These are phyloP conservation scores for Coprinopsis cinerea DNA, from an alignment of 768 basidiomycete genomes.

Conservation along the genomic window DNA sequence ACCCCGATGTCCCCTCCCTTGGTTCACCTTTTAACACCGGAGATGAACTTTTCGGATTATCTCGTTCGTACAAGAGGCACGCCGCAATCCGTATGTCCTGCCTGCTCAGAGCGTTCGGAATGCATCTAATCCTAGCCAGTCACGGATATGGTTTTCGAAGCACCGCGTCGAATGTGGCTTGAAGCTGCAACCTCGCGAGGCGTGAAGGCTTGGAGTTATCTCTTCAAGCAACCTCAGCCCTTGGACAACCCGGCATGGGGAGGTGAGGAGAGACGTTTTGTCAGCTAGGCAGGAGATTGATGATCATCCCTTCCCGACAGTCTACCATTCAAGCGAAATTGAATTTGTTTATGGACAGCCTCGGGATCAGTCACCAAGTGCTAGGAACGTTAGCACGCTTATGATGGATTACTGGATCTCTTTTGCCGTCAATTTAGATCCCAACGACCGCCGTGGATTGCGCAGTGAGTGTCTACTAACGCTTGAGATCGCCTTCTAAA, in stretches of 20 bases:
- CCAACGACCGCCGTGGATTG: slow-evolving; percentile 31
- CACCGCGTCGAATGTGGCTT: slow-evolving; percentile 33
- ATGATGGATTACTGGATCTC: slow-evolving; percentile 42
- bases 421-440: slow-evolving; percentile 31
- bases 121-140: neutral
- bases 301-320: slow-evolving; percentile 13
- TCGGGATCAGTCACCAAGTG: slow-evolving; percentile 17
- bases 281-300: neutral
- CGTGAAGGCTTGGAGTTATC: slow-evolving; percentile 35
- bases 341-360: slow-evolving; percentile 29
- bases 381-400: slow-evolving; percentile 21
- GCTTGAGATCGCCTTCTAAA: neutral
- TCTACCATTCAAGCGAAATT: slow-evolving; percentile 29
- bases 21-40: slow-evolving; percentile 45
- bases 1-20: slow-evolving; percentile 34
- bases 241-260: slow-evolving; percentile 19
- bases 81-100: slow-evolving; percentile 22
- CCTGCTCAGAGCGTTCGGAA: neutral
- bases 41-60: slow-evolving; percentile 36
- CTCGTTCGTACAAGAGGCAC: slow-evolving; percentile 25
- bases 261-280: slow-evolving; percentile 18
- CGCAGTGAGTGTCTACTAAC: slow-evolving; percentile 19
- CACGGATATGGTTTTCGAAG: slow-evolving; percentile 35
- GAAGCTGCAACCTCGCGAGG: slow-evolving; percentile 32
- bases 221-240: slow-evolving; percentile 36